Conservation (phyloP, 768 basidiomycete genomes). For the Phallus indusiatus region DNA sequence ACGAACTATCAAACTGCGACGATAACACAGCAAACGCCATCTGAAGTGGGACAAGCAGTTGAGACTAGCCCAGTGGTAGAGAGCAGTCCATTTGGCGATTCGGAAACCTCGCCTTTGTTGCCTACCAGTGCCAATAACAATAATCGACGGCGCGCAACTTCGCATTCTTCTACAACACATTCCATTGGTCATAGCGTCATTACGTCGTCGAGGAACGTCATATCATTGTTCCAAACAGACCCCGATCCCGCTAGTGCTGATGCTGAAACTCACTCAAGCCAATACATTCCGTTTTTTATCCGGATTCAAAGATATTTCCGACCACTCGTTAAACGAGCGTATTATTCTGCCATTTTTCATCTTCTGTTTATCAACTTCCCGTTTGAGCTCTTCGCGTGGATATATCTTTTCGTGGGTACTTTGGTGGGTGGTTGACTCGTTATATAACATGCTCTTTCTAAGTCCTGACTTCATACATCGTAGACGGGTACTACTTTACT, state of each 20-base stretch:
- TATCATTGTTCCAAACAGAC: constrained; percentile 54
- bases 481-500: constrained; percentile 74
- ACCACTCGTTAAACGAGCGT: constrained; percentile 45
- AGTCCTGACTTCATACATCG: background rate
- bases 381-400: constrained; percentile 66
- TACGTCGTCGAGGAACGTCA: background rate
- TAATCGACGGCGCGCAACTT: constrained; percentile 43
- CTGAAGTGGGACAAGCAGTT: constrained; percentile 26
- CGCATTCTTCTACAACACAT: constrained; percentile 42
- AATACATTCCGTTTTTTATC: constrained; percentile 11
- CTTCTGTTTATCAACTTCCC: constrained; percentile 70
- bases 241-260: constrained; percentile 32
- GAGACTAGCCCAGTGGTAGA: constrained; percentile 17
- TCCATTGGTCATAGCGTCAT: constrained; percentile 58
- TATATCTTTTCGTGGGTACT: constrained; percentile 73
- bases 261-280: constrained; percentile 19
- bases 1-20: constrained; percentile 19
- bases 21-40: constrained; percentile 24
- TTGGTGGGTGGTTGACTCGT: constrained; percentile 42
- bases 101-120: constrained; percentile 44
- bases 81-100: constrained; percentile 23
- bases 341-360: constrained; percentile 60
- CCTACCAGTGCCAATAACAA: constrained; percentile 5
- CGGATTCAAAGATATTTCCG: constrained; percentile 53
- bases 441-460: constrained; percentile 14